Base-by-base conservation (phyloP, 306 rosid genomes). In the Glycine tomentella region DNA sequence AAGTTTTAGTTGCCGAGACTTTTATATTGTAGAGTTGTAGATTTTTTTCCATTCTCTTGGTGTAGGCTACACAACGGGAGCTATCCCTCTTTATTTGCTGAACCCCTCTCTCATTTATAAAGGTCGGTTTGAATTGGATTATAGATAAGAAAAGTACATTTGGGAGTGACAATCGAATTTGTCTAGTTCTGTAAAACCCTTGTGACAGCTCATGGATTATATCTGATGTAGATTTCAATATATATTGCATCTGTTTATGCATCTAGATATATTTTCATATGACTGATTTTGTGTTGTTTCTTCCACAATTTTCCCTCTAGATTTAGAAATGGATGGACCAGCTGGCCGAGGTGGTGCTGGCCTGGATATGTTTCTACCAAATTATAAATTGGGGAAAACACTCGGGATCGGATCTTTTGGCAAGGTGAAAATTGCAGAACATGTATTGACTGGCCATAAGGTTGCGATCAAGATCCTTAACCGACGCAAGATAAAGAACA, bases 391-490 rank as follows among this genome's bases (percentile, higher is more conserved):
- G 50, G 99, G 97, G 16, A 95, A 90, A 86, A 95, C 97, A 11
- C 94, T 95, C 79, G 97, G 99, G 40, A 87, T 92, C 61, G 99
- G 99, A 45, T 82, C 97, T 59, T 93, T 93, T 62, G 97, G 95
- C 44, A 92, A 95, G 90, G 99, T 95, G 86, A 93, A 91, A 87
- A 87, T 90, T 84, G 99, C 99, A 25, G 95, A 89, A 78, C 97
- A 95, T 86, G 91, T 86, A 31, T 79, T 91, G 82, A 95, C 97
- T 66, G 92, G 99, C 46, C 92, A 87, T 80, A 90, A 95, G 80
- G 99, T 95, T 79, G 99, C 99, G 17, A 89, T 95, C 31, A 95
- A 95, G 91, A 89, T 95, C 80, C 99, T 95, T 71, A 95, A 95
- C 84, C 89, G 93, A 5, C 88, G 90, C 9, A 95, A 88, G 84